A percentile compares a stretch with the other conserved stretches of the same genome.
These are phyloP conservation scores for Ceratocystis colombiana DNA, from an alignment of 2,329 filamentous ascomycete genomes.

Conservation along the genomic window DNA sequence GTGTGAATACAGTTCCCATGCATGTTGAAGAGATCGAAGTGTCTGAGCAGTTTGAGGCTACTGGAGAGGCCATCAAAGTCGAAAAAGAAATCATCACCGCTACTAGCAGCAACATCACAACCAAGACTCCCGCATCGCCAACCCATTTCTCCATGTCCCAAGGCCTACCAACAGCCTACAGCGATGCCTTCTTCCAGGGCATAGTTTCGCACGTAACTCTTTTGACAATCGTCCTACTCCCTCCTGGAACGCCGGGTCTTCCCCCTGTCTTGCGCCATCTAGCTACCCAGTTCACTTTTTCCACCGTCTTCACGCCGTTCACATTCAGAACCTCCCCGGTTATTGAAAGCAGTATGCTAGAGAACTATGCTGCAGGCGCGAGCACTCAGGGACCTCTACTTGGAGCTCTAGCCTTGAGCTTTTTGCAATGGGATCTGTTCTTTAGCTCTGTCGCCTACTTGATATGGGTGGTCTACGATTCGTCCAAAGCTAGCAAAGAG, in stretches of 20 bases:
- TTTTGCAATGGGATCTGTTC: slow-evolving; percentile 19
- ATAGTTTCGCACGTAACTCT: slow-evolving; percentile 1
- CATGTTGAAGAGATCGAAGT: background rate
- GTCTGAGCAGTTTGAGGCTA: background rate
- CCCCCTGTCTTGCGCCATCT: background rate
- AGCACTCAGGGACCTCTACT: background rate
- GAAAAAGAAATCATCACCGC: background rate
- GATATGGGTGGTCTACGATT: slow-evolving; percentile 13
- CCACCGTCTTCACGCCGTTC: slow-evolving; percentile 6
- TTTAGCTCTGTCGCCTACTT: background rate
- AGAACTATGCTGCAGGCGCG: background rate
- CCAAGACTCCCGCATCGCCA: background rate
- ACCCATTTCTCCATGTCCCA: background rate
- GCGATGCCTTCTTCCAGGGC: slow-evolving; percentile 8
- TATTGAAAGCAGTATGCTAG: background rate
- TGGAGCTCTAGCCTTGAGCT: background rate
- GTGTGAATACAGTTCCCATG: background rate
- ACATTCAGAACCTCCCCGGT: slow-evolving; percentile 8
- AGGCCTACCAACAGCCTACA: background rate
- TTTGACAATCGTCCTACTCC: background rate
- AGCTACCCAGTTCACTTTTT: background rate
- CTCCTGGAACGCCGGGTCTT: background rate
- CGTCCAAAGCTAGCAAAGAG: background rate
- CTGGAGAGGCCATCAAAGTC: background rate
- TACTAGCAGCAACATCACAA: background rate